These are phyloP conservation scores for Capniomyces stellatus DNA, from an alignment of 371 early-diverging fungal genomes.

Conservation along the genomic window DNA sequence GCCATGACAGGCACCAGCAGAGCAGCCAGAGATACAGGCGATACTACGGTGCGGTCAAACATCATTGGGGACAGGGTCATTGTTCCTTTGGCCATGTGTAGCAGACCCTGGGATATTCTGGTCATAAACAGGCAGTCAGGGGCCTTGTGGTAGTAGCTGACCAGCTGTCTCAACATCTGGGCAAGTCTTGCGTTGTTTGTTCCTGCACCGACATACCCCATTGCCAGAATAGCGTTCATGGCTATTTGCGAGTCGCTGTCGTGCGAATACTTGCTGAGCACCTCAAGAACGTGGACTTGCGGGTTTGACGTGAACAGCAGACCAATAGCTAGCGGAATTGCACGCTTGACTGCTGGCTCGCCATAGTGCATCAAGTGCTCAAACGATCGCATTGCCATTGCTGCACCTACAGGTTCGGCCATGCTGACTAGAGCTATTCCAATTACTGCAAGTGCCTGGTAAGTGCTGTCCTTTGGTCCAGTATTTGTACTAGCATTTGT, in stretches of 20 bases:
- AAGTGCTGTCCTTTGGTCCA: no score
- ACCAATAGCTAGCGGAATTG: constrained; percentile 91
- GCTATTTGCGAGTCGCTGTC: constrained; percentile 91
- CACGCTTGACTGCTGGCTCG: constrained; percentile 75
- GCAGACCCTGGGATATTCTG: constrained; percentile 91
- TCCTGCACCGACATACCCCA: constrained; percentile 98
- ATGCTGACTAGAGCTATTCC: constrained; percentile 90
- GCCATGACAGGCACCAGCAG: constrained; percentile 70
- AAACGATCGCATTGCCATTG: constrained; percentile 88
- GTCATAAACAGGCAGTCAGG: constrained; percentile 81
- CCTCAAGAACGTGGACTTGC: constrained; percentile 75
- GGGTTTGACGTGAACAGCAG: constrained; percentile 94
- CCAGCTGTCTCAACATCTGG: constrained; percentile 91
- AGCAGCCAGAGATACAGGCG: constrained; percentile 78
- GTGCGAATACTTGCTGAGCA: constrained; percentile 91
- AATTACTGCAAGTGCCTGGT: constrained; percentile 89
- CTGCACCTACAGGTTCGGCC: constrained; percentile 91
- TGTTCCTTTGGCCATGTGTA: constrained; percentile 98
- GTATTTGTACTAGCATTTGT: no score
- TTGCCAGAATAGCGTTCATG: constrained; percentile 89
- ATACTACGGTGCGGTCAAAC: constrained; percentile 75
- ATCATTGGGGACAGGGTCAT: constrained; percentile 88
- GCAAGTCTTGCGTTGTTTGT: constrained; percentile 98
- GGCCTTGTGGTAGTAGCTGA: constrained; percentile 93
- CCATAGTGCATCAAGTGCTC: constrained; percentile 98